Evolutionary conservation across 2,329 filamentous ascomycete species (phyloP), one percentile per base, ranked within the genome.

Genomic region (Dactylellina parvicollis): DNA sequence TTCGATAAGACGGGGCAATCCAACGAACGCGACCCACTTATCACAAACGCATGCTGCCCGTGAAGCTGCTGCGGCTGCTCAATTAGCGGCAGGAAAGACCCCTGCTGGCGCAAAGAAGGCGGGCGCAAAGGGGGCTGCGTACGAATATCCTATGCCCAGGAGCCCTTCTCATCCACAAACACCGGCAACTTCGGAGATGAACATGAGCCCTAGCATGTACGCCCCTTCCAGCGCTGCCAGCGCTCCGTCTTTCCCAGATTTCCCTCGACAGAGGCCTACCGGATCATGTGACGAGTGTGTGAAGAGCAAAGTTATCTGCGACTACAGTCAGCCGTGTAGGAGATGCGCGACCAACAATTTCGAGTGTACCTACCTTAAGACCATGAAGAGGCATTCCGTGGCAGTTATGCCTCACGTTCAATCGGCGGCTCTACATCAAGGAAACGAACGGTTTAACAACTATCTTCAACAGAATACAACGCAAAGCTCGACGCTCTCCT

Each of bases 1-100:
- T 84, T 97, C 95, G 38, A 92, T 97, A 76, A 89, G 95, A 79
- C 90, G 95, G 80, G 95, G 95, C 69, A 98, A 98, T 82, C 94
- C 95, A 61, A 96, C 92, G 14, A 93, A 93, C 78, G 92, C 92
- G 75, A 96, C 91, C 79, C 95, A 99, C 83, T 83, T 99, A 81
- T 96, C 93, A 77, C 92, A 97, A 82, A 92, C 92, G 34, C 91
- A 94, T 82, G 90, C 91, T 83, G 86, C 87, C 78, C 85, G 87
- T 78, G 87, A 89, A 81, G 81, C 82, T 49, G 77, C 79, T 72
- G 83, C 82, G 60, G 83, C 83, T 54, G 82, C 86, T 77, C 83
- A 82, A 76, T 34, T 72, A 8, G 61, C 67, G 26, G 65, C 69
- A 9, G 54, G 55, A 34, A 61, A 65, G 44, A 54, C 62, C 14